Conservation (phyloP, 306 rosid genomes). For the Vigna mungo region DNA sequence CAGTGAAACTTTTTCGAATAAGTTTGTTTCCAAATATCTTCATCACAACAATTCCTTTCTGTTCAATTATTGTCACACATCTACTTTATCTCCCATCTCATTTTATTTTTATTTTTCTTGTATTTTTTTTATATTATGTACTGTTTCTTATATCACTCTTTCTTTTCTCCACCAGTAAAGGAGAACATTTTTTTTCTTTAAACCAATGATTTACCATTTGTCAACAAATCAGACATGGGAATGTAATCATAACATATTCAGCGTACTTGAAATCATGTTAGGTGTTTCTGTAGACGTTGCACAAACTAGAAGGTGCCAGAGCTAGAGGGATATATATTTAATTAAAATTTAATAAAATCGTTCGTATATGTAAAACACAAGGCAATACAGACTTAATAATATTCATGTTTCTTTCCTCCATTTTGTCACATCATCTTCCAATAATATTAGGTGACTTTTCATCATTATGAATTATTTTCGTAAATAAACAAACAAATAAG, state of each 20-base stretch:
- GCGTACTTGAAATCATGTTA: neutral
- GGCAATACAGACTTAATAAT: neutral
- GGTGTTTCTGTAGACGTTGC: neutral
- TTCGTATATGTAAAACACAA: neutral
- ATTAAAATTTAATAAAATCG: neutral
- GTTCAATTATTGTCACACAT: neutral
- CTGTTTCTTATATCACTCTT: neutral
- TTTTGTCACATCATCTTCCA: neutral
- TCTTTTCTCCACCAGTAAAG: neutral
- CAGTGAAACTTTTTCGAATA: neutral
- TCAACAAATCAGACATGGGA: neutral
- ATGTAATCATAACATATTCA: neutral
- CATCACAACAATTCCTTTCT: neutral
- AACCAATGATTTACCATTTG: neutral
- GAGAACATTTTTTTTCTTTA: neutral
- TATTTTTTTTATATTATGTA: neutral
- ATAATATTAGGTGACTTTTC: neutral
- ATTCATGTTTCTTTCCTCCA: neutral
- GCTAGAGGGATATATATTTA: neutral
- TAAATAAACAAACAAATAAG: neutral
- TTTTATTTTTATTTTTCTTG: neutral
- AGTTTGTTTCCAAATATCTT: neutral
- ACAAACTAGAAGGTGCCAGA: neutral
- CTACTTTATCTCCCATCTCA: neutral
- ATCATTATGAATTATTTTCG: neutral